These are phyloP conservation scores for Leavenworthia alabamica DNA, from an alignment of 345 rosid species.

Conservation along the genomic window DNA sequence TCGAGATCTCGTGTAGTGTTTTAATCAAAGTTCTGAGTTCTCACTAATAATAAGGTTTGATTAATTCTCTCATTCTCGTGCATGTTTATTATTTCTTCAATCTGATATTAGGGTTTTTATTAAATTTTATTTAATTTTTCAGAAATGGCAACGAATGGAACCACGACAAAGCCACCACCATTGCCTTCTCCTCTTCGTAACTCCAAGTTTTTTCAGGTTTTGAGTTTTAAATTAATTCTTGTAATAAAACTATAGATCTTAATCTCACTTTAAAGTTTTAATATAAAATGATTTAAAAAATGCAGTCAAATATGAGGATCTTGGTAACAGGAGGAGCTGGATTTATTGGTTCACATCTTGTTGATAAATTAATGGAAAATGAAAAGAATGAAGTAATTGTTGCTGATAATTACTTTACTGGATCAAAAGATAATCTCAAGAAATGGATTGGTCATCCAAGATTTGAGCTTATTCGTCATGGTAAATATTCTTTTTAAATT, in stretches of 20 bases:
- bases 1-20: slow-evolving; percentile 24
- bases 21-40: neutral
- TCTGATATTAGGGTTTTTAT: neutral
- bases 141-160: slow-evolving; percentile 56
- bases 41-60: slow-evolving; percentile 12
- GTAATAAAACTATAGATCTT: neutral
- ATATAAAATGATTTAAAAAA: neutral
- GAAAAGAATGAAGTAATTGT: slow-evolving; percentile 89
- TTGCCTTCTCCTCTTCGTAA: slow-evolving; percentile 77
- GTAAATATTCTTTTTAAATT: slow-evolving; percentile 35
- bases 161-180: slow-evolving; percentile 71
- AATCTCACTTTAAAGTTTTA: neutral
- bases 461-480: slow-evolving; percentile 94
- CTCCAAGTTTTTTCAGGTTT: slow-evolving; percentile 86
- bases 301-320: slow-evolving; percentile 89
- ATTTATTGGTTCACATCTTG: slow-evolving; percentile 87
- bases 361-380: slow-evolving; percentile 82
- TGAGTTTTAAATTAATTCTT: neutral
- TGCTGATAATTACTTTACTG: slow-evolving; percentile 88
- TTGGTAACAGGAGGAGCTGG: slow-evolving; percentile 96
- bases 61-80: neutral
- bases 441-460: slow-evolving; percentile 94
- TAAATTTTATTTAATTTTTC: slow-evolving; percentile 24
- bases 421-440: slow-evolving; percentile 77
- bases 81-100: slow-evolving; percentile 2